phyloP scores from a whole-genome alignment of 345 rosid genomes.

The Syzygium grande region DNA sequence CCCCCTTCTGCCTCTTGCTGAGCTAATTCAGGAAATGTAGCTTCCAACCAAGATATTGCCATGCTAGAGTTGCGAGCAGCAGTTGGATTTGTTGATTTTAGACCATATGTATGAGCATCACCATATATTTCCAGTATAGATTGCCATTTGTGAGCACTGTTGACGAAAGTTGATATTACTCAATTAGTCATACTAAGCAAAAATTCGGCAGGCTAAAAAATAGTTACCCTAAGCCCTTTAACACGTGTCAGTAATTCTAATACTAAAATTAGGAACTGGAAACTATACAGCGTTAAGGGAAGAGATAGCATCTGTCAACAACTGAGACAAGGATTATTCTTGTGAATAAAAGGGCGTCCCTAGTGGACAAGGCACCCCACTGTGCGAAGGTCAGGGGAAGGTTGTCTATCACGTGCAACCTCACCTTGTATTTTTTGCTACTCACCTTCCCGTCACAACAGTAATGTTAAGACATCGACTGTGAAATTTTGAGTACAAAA shows the following conservation, averaged over 20 bases:
- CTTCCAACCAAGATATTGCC: constrained; percentile 95
- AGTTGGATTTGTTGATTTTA: constrained; percentile 49
- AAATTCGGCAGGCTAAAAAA: background rate
- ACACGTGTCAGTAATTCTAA: background rate
- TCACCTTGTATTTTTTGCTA: background rate
- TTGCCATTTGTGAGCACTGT: constrained; percentile 80
- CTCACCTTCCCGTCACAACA: background rate
- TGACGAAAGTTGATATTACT: constrained; percentile 10
- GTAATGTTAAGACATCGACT: background rate
- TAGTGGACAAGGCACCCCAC: background rate
- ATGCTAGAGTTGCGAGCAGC: constrained; percentile 65
- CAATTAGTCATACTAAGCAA: background rate
- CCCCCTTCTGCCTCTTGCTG: constrained; percentile 39
- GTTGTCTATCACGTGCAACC: background rate
- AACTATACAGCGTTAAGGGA: background rate
- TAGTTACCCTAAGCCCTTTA: background rate
- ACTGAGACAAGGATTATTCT: background rate
- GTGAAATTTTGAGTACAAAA: background rate
- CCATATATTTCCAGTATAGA: constrained; percentile 64
- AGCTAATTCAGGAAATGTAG: constrained; percentile 75
- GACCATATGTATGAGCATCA: constrained; percentile 77
- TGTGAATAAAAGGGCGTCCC: background rate
- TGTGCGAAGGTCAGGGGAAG: background rate
- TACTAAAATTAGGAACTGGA: background rate
- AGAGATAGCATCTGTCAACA: background rate